A percentile compares a stretch with the other conserved stretches of the same genome.
These are phyloP conservation scores for Penicillium cinerascens DNA, from an alignment of 495 filamentous ascomycete species.

Conservation along the genomic window DNA sequence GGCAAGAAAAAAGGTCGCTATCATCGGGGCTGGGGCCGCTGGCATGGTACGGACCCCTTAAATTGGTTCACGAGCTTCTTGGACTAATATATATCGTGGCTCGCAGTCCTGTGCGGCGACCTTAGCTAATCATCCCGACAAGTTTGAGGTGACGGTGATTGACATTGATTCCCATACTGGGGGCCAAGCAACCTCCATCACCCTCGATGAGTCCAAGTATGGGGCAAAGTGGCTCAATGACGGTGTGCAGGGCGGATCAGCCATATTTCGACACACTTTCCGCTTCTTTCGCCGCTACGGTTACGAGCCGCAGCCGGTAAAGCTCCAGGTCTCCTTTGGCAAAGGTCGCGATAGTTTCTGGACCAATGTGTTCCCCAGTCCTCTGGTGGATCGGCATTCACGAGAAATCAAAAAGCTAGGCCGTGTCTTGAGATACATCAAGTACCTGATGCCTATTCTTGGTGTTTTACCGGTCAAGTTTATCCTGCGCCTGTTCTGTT, in stretches of 20 bases:
- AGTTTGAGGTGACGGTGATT: conserved; percentile 71
- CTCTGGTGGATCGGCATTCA: conserved; percentile 58
- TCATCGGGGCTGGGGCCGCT: conserved; percentile 64
- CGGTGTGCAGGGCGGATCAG: conserved; percentile 78
- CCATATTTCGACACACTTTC: conserved; percentile 78
- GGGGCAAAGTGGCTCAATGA: conserved; percentile 79
- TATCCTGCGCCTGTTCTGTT: conserved; percentile 65
- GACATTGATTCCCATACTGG: conserved; percentile 65
- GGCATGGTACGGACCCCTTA: conserved; percentile 48
- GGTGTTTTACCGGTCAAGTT: conserved; percentile 68
- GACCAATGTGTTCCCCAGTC: conserved; percentile 76
- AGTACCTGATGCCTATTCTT: conserved; percentile 67
- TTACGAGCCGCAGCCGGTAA: conserved; percentile 63
- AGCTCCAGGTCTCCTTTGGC: conserved; percentile 78
- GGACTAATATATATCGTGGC: neutral
- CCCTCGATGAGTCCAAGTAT: conserved; percentile 61
- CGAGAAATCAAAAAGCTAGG: conserved; percentile 65
- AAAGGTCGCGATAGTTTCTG: conserved; percentile 71
- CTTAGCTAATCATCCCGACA: conserved; percentile 67
- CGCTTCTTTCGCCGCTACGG: conserved; percentile 71
- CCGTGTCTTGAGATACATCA: conserved; percentile 62
- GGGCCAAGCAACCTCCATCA: conserved; percentile 79
- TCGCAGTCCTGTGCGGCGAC: conserved; percentile 71
- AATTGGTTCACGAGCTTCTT: neutral
- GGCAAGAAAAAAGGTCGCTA: conserved; percentile 41